Base-by-base conservation (phyloP, 2,329 filamentous ascomycete species). In the Aspergillus niger region DNA sequence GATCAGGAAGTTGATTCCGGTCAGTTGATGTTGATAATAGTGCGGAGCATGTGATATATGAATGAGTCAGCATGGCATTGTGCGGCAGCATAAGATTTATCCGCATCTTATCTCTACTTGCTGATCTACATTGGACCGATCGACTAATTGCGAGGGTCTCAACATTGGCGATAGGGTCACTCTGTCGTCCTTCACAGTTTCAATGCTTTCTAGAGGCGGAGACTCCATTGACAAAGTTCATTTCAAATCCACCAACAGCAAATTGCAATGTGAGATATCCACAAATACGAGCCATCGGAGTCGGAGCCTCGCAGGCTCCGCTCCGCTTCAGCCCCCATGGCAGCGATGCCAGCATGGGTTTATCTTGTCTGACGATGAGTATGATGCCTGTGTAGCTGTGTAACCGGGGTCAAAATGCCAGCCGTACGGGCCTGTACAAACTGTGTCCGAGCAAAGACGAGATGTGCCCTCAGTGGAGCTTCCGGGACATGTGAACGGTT, bases 401-500 rank as follows among this genome's bases (percentile, higher is more conserved):
- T 30, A 30, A 30, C 10, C 5, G 4, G 28, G 5, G 28, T 11
- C 22, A 43, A 41, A 26, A 39, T 32, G 22, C 17, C 51, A 8
- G 11, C 50, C 8, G 20, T 54, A 8, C 57, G 57, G 5, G 57
- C 57, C 6, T 59, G 57, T 20, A 55, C 38, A 3, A 59, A 59
- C 24, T 59, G 50, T 26, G 50, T 54, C 5, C 49, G 57, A 6
- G 57, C 50, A 26, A 59, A 59, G 39, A 20, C 50, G 3, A 59
- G 20, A 54, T 54, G 50, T 36, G n/a, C 50, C 2, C 11, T 28
- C 3, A 8, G 13, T 5, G 28, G 4, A 1, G 28, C 28, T 2
- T n/a, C n/a, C n/a, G 38, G 24, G 24, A 41, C 44, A 8, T 59
- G 57, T 20, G 57, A 55, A 20, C 48, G 57, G 57, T 59, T 22